These are phyloP conservation scores for Globisporangium orthogonon DNA, from an alignment of 352 stramenopile genomes.

Conservation along the genomic window DNA sequence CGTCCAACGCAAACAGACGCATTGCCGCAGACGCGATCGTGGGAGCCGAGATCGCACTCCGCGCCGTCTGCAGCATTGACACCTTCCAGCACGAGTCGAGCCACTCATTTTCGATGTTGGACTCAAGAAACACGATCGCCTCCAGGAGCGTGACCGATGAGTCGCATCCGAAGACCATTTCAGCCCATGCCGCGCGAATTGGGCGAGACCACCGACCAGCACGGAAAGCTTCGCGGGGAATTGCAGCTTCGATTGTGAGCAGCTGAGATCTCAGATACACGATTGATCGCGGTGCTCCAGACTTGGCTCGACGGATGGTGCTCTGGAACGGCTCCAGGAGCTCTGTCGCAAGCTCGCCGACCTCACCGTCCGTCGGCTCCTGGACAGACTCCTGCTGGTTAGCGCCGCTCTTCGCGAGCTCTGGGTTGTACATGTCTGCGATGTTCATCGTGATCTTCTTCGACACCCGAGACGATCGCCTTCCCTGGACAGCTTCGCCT, in stretches of 20 bases:
- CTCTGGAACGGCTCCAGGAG: slow-evolving; percentile 46
- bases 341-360: slow-evolving; percentile 66
- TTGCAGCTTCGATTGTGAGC: slow-evolving; percentile 62
- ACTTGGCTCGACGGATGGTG: slow-evolving; percentile 44
- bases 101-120: slow-evolving; percentile 68
- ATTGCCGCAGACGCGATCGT: slow-evolving; percentile 73
- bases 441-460: slow-evolving; percentile 78
- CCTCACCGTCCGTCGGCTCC: slow-evolving; percentile 61
- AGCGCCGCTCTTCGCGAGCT: slow-evolving; percentile 32
- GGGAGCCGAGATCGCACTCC: slow-evolving; percentile 42
- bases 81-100: slow-evolving; percentile 73
- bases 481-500: slow-evolving; percentile 13
- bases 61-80: slow-evolving; percentile 51
- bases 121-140: slow-evolving; percentile 67
- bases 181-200: slow-evolving; percentile 68
- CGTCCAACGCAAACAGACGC: slow-evolving; percentile 71
- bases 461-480: slow-evolving; percentile 57
- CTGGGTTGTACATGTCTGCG: slow-evolving; percentile 70
- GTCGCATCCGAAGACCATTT: slow-evolving; percentile 63
- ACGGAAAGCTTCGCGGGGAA: slow-evolving; percentile 78
- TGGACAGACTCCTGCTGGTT: slow-evolving; percentile 10
- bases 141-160: slow-evolving; percentile 43
- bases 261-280: slow-evolving; percentile 59
- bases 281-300: slow-evolving; percentile 30
- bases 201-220: slow-evolving; percentile 52